These are phyloP conservation scores for Rhizophora mangle DNA, from an alignment of 345 rosid species.

Conservation along the genomic window DNA sequence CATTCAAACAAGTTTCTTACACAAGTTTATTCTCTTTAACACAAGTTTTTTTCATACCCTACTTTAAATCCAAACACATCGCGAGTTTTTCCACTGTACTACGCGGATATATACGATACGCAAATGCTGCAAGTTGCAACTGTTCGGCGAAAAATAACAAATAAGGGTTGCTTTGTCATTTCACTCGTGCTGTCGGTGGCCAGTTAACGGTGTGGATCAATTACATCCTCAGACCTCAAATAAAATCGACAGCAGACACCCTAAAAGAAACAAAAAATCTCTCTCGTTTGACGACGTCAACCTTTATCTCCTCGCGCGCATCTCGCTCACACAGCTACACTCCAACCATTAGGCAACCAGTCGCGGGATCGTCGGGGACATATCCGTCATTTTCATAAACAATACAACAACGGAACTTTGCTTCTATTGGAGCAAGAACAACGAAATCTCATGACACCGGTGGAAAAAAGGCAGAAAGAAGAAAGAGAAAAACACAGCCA, in stretches of 20 bases:
- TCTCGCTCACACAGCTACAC: not conserved
- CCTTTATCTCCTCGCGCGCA: not conserved
- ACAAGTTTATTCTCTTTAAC: too few species aligned
- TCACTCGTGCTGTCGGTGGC: not conserved
- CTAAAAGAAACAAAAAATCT: not conserved
- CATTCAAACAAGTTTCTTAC: too few species aligned
- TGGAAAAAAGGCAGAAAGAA: not conserved
- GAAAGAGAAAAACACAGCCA: not conserved
- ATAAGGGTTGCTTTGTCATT: not conserved
- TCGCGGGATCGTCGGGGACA: not conserved
- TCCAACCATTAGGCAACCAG: not conserved
- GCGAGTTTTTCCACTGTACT: too few species aligned
- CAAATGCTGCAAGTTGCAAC: too few species aligned
- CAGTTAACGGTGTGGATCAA: not conserved
- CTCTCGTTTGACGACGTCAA: not conserved
- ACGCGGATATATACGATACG: too few species aligned
- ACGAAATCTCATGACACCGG: not conserved
- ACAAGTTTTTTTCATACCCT: too few species aligned
- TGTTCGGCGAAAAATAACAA: too few species aligned
- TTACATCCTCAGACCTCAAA: too few species aligned
- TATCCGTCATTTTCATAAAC: not conserved
- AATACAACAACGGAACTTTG: too few species aligned
- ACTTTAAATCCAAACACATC: too few species aligned
- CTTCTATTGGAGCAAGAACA: too few species aligned
- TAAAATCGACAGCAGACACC: not conserved